A percentile compares a stretch with the other conserved stretches of the same genome.
Evolutionary conservation across 2,329 filamentous ascomycete species (phyloP).

Genomic region (Pseudocercospora ulei): DNA sequence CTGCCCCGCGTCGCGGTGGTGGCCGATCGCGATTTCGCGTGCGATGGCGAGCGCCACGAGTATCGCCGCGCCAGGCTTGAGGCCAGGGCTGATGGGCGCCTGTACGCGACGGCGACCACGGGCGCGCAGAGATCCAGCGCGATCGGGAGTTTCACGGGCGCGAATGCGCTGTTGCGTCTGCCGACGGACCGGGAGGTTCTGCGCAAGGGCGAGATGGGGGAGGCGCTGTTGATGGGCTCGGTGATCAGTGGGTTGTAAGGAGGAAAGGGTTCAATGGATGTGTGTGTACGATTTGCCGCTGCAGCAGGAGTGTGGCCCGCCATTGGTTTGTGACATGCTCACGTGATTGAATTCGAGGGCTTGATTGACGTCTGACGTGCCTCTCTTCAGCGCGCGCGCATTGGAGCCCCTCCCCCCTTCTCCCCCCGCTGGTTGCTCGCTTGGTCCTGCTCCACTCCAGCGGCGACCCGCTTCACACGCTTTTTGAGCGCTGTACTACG

Average conservation of each 20-base stretch:
- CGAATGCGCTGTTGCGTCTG: slow-evolving; percentile 76
- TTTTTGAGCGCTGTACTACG: too few relatives aligned
- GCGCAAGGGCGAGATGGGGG: slow-evolving; percentile 58
- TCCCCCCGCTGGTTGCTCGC: too few relatives aligned
- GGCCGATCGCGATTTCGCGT: slow-evolving; percentile 60
- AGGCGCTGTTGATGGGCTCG: slow-evolving; percentile 68
- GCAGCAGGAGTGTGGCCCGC: too few relatives aligned
- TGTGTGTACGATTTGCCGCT: too few relatives aligned
- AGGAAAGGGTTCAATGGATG: neutral
- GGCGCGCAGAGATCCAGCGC: slow-evolving; percentile 81
- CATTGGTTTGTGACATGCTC: too few relatives aligned
- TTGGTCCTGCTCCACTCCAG: too few relatives aligned
- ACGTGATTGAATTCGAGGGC: too few relatives aligned
- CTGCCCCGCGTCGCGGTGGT: slow-evolving; percentile 62
- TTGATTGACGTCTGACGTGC: too few relatives aligned
- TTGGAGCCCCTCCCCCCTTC: too few relatives aligned
- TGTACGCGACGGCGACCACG: slow-evolving; percentile 72
- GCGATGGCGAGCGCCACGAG: slow-evolving; percentile 69
- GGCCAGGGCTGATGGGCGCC: slow-evolving; percentile 52
- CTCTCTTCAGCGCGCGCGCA: too few relatives aligned
- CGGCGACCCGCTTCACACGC: too few relatives aligned
- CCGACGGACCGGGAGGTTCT: slow-evolving; percentile 56
- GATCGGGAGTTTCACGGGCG: slow-evolving; percentile 78
- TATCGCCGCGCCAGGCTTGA: slow-evolving; percentile 78
- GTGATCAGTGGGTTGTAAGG: slow-evolving; percentile 33